Percentiles rank a stretch among this genome's conserved stretches.
phyloP scores from a whole-genome alignment of 2,329 filamentous ascomycete genomes.

The Escovopsis sp. region DNA sequence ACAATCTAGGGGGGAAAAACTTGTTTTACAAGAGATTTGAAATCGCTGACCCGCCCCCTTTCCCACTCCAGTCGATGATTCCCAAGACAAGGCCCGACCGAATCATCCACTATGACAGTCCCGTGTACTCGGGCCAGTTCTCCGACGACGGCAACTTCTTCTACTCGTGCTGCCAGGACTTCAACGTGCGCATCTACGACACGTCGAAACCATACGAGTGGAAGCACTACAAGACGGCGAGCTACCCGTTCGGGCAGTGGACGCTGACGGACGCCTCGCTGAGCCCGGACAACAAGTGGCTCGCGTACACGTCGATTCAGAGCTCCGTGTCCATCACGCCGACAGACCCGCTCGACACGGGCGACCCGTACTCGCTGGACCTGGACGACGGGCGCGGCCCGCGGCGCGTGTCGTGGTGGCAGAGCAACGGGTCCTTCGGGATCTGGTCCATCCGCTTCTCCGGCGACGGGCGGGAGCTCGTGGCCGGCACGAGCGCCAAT shows the following conservation, averaged over 20 bases:
- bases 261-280: slow-evolving; percentile 88
- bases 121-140: slow-evolving; percentile 91
- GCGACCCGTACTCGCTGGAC: slow-evolving; percentile 67
- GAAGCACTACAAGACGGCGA: slow-evolving; percentile 86
- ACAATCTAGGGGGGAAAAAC: no score
- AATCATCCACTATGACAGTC: slow-evolving; percentile 71
- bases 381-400: slow-evolving; percentile 26
- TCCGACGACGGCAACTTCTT: slow-evolving; percentile 97
- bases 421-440: slow-evolving; percentile 28
- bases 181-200: slow-evolving; percentile 92
- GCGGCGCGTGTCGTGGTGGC: slow-evolving; percentile 12
- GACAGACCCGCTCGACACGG: slow-evolving; percentile 69
- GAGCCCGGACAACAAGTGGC: slow-evolving; percentile 78
- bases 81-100: slow-evolving; percentile 66
- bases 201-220: slow-evolving; percentile 90
- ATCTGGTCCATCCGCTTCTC: slow-evolving; percentile 92
- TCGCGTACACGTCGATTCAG: slow-evolving; percentile 84
- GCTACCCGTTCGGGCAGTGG: slow-evolving; percentile 81
- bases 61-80: slow-evolving; percentile 46
- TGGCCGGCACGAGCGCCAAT: slow-evolving; percentile 69
- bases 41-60: no score
- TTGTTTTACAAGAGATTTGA: no score
- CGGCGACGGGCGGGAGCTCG: slow-evolving; percentile 77
- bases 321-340: slow-evolving; percentile 71
- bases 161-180: slow-evolving; percentile 82